A percentile compares a stretch with the other conserved stretches of the same genome.
Conservation (phyloP, 2,329 filamentous ascomycete genomes). For the Tolypocladium inflatum region DNA sequence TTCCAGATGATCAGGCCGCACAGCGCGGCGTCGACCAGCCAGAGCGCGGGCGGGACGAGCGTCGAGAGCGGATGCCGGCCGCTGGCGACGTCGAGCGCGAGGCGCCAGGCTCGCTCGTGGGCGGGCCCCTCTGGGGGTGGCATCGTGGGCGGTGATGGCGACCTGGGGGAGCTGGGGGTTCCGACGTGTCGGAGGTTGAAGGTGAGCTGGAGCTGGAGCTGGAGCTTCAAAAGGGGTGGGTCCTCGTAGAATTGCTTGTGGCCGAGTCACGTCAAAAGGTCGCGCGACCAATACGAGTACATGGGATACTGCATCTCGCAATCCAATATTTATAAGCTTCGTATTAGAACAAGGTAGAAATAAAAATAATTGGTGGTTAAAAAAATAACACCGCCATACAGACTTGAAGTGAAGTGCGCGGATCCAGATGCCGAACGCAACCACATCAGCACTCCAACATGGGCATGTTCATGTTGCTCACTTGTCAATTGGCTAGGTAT, state of each 20-base stretch:
- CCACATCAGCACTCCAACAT: background rate
- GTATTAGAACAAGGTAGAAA: background rate
- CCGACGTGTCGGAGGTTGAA: background rate
- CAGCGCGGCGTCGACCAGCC: slow-evolving; percentile 61
- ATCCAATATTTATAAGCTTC: background rate
- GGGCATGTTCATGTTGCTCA: no score
- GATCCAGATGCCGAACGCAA: background rate
- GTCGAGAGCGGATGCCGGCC: slow-evolving; percentile 40
- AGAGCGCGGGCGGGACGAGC: slow-evolving; percentile 48
- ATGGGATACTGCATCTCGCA: no score
- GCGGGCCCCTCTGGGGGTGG: slow-evolving; percentile 13
- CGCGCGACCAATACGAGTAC: background rate
- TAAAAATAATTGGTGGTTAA: background rate
- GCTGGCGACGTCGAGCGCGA: slow-evolving; percentile 33
- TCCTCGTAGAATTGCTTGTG: background rate
- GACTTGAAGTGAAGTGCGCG: background rate
- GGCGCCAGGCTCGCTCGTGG: slow-evolving; percentile 15
- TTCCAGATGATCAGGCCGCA: slow-evolving; percentile 70
- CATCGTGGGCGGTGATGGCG: slow-evolving; percentile 12
- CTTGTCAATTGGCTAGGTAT: no score
- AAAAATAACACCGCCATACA: background rate
- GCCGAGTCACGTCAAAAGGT: background rate
- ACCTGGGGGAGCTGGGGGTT: background rate
- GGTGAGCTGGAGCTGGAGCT: background rate
- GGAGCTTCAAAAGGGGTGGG: background rate